Evolutionary conservation across 2,329 filamentous ascomycete species (phyloP).

Genomic region (Botrytis squamosa): DNA sequence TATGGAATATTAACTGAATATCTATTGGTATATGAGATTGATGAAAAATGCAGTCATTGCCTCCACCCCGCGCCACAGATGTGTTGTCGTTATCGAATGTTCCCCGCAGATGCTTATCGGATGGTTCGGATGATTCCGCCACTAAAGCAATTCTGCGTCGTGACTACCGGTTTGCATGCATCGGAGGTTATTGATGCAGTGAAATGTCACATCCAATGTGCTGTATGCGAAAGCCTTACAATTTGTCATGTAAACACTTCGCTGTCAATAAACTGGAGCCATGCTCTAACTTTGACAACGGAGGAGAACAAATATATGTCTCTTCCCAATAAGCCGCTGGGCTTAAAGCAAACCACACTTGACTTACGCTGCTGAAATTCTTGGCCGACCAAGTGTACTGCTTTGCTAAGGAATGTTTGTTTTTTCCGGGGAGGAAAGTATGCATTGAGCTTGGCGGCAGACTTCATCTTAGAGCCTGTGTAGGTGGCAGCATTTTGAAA

Average conservation of each 20-base stretch:
- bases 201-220: slow-evolving; percentile 10
- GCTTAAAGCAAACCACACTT: neutral
- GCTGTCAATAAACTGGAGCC: slow-evolving; percentile 11
- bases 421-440: neutral
- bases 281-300: neutral
- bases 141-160: slow-evolving; percentile 2
- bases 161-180: slow-evolving; percentile 8
- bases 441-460: neutral
- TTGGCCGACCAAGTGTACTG: neutral
- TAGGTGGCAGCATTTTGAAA: neutral
- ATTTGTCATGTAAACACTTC: neutral
- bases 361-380: neutral
- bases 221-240: neutral
- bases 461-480: neutral
- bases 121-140: slow-evolving; percentile 6
- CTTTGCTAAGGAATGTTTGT: neutral
- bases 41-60: neutral
- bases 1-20: neutral
- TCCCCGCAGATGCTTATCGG: slow-evolving; percentile 17
- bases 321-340: neutral
- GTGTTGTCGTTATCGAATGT: slow-evolving; percentile 13
- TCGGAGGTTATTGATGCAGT: slow-evolving; percentile 8
- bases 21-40: neutral
- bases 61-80: neutral
- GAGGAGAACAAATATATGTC: neutral